A percentile compares a stretch with the other conserved stretches of the same genome.
Conservation (phyloP, 805 yeast species). For the Suhomyces sp. region DNA sequence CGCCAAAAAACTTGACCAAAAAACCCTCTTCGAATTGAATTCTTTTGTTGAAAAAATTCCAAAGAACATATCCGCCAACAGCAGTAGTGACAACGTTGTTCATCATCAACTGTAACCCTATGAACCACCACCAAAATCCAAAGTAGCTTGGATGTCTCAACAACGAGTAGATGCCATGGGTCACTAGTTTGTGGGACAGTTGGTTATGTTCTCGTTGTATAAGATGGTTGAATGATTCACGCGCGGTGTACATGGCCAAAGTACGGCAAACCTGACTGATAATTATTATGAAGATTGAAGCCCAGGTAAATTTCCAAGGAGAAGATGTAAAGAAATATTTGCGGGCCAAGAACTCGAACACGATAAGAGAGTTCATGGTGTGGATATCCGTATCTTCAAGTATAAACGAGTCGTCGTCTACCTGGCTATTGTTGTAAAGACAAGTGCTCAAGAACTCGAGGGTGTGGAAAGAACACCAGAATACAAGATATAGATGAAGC, state of each 20-base stretch:
- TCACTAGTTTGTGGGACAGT: slow-evolving; percentile 63
- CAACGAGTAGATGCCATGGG: slow-evolving; percentile 63
- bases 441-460: slow-evolving; percentile 83
- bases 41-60: slow-evolving; percentile 66
- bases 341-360: slow-evolving; percentile 12
- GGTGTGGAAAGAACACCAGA: slow-evolving; percentile 61
- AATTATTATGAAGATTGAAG: slow-evolving; percentile 50
- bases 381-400: slow-evolving; percentile 22
- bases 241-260: slow-evolving; percentile 84
- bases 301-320: slow-evolving; percentile 10
- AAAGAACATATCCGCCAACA: slow-evolving; percentile 56
- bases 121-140: slow-evolving; percentile 92
- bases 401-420: slow-evolving; percentile 54
- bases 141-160: slow-evolving; percentile 87
- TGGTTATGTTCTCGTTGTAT: slow-evolving; percentile 51
- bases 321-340: slow-evolving; percentile 2
- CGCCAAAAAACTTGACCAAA: slow-evolving; percentile 67
- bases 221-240: slow-evolving; percentile 79
- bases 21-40: slow-evolving; percentile 69
- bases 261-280: slow-evolving; percentile 71
- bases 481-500: slow-evolving; percentile 4
- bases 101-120: slow-evolving; percentile 75
- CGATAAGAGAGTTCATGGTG: slow-evolving; percentile 12
- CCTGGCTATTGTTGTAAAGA: slow-evolving; percentile 60
- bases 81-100: slow-evolving; percentile 60